Evolutionary conservation across 169 alveolate species (phyloP), one percentile per base, ranked within the genome.

Genomic region (Eimeria falciformis): DNA sequence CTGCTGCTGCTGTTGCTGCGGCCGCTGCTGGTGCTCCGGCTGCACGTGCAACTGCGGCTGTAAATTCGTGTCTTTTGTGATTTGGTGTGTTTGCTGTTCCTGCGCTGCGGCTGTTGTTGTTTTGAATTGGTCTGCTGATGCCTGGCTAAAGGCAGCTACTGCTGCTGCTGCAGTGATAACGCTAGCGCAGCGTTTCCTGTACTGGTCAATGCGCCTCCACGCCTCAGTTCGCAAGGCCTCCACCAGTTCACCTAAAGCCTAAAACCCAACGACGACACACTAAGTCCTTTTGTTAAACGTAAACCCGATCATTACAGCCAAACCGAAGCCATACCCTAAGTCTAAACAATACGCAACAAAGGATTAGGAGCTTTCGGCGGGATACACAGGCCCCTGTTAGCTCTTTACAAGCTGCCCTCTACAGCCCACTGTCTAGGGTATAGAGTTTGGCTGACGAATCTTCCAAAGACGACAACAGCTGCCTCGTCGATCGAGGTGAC

Each of bases 381-480:
- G 40, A 33, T 33, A 33, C 2, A 2, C 40, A 33, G 40, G 40
- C 40, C 40, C 40, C 7, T 43, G 12, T 6, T n/a, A 43, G 43
- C 29, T 45, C 65, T 9, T 21, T 73, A 43, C 45, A 45, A 23
- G 65, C 43, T 73, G 58, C 47, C 40, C 40, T 33, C 23, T 43
- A 73, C 84, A 73, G 65, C 65, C 45, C 17, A 55, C 43, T 45
- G 43, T 43, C 25, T 55, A 45, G 9, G 84, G 9, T 17, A 73
- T 18, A 40, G 65, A 17, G 21, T 12, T 81, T 56, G 29, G 77
- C 90, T 81, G 90, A 81, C 90, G 53, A 81, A 81, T 46, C 90
- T 46, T 56, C 90, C 90, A 56, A 81, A 81, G 47, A 81, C 56
- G 55, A 81, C 77, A 40, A 81, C 90, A n/a, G 90, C 90, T 4